Percentiles rank a stretch among this genome's conserved stretches.
Evolutionary conservation across 441 rosid species (phyloP).

Genomic region (Brassica hybrid): DNA sequence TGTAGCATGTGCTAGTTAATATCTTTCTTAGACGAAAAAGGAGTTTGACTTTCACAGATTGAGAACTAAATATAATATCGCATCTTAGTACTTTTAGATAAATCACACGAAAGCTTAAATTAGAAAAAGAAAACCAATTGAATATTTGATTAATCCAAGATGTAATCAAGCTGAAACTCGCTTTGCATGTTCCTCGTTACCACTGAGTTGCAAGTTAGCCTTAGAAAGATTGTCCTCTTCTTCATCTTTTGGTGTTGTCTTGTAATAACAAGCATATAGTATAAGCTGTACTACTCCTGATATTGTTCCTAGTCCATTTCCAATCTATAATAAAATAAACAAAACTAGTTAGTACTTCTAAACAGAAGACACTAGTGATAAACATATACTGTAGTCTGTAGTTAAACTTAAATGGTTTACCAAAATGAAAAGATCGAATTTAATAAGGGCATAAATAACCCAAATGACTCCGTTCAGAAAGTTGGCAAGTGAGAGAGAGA

Average conservation of each 20-base stretch:
- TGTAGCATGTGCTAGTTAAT: neutral
- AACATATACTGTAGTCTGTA: neutral
- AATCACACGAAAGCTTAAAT: neutral
- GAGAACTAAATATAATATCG: neutral
- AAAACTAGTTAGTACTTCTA: neutral
- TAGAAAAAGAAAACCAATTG: neutral
- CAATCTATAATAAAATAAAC: conserved; percentile 41
- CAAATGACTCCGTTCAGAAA: conserved; percentile 74
- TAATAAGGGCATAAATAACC: too few species aligned
- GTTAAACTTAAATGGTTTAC: conserved; percentile 43
- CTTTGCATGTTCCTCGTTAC: conserved; percentile 27
- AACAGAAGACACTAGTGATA: neutral
- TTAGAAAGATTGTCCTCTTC: conserved; percentile 11
- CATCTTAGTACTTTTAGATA: neutral
- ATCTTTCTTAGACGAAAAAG: neutral
- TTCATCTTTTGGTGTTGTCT: conserved; percentile 54
- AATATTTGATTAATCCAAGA: neutral
- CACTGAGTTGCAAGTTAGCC: conserved; percentile 47
- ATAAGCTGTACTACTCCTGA: conserved; percentile 61
- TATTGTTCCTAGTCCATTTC: conserved; percentile 58
- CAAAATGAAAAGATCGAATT: conserved; percentile 69
- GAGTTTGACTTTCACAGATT: conserved; percentile 7
- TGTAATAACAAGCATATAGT: conserved; percentile 55
- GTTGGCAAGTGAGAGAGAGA: conserved; percentile 69
- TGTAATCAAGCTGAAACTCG: conserved; percentile 33